A percentile compares a stretch with the other conserved stretches of the same genome.
These are phyloP conservation scores for Pythium catenulatum DNA, from an alignment of 352 stramenopile genomes.

Conservation along the genomic window DNA sequence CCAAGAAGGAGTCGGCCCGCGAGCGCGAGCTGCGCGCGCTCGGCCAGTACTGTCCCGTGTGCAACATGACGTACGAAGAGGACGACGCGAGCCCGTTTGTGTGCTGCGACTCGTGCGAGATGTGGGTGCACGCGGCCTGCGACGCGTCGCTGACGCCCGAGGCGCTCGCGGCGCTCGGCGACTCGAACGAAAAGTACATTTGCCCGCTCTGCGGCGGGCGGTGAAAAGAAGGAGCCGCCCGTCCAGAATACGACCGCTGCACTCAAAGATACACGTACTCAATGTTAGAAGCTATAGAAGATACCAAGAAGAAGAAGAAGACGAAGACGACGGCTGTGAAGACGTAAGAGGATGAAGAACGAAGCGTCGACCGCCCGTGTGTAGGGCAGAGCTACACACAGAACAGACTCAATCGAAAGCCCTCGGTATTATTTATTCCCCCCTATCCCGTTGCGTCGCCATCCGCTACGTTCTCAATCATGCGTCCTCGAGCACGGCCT, in stretches of 20 bases:
- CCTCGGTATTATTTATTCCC: conserved; percentile 23
- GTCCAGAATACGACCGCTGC: too few relatives aligned
- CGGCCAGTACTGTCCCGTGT: conserved; percentile 93
- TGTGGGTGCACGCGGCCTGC: conserved; percentile 91
- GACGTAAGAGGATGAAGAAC: too few relatives aligned
- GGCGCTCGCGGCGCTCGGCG: conserved; percentile 77
- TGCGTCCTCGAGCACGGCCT: conserved; percentile 22
- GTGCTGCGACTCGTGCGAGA: conserved; percentile 93
- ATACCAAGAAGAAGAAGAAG: too few relatives aligned
- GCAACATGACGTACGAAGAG: conserved; percentile 91
- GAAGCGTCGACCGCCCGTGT: too few relatives aligned
- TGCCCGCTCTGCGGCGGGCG: conserved; percentile 85
- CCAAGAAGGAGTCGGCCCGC: conserved; percentile 83
- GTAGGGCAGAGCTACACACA: neutral
- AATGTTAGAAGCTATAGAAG: too few relatives aligned
- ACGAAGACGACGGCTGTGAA: too few relatives aligned
- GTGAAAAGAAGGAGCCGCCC: too few relatives aligned
- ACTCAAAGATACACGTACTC: too few relatives aligned
- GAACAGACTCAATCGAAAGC: neutral
- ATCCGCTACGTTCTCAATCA: neutral
- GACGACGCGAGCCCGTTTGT: conserved; percentile 92
- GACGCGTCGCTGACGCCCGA: conserved; percentile 84
- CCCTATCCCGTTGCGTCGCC: neutral
- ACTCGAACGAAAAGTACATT: conserved; percentile 92
- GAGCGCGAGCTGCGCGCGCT: conserved; percentile 87